Base-by-base conservation (phyloP, 768 basidiomycete genomes). In the Tulasnella sp. region DNA sequence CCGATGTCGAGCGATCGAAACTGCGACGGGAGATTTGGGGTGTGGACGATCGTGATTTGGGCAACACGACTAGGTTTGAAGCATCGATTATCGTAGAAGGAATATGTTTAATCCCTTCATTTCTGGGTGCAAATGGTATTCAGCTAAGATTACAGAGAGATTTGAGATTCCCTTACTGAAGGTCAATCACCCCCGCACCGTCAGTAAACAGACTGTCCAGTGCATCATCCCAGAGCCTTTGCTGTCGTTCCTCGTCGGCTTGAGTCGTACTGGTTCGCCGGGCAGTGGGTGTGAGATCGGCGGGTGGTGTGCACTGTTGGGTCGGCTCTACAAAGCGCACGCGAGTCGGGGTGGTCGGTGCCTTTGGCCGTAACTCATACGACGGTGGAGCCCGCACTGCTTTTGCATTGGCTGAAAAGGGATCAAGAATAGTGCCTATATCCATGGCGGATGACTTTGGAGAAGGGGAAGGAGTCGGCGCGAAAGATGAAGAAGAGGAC, bases 221-320 rank as follows among this genome's bases (percentile, higher is more conserved):
- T 0, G 73, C 76, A 5, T 70, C 67, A 2, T 77, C 77, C 79
- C 79, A 82, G 6, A 75, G 65, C 42, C 74, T 42, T 70, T 67
- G 3, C 65, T 21, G 42, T 68, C 63, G 34, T n/a, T 53, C 51
- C 29, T 17, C 39, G 14, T 43, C 39, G 45, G 29, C 31, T 43
- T 48, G 41, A 9, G 36, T 32, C 19, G 42, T 23, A 12, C 29
- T 29, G 21, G n/a, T 36, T 2, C n/a, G 25, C 27, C 29, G 21
- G 27, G 34, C 57, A n/a, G n/a, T n/a, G 19, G 19, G 49, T 31
- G 19, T 31, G 6, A 27, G 34, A 4, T 58, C 45, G 4, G 45
- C 21, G 23, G 46, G 57, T 36, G 45, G 57, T 3, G 57, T 51
- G 25, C 3, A 15, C 39, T 42, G 31, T 37, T 19, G 25, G 21